A percentile compares a stretch with the other conserved stretches of the same genome.
phyloP scores from a whole-genome alignment of 306 rosid species.

The Medicago ruthenica region DNA sequence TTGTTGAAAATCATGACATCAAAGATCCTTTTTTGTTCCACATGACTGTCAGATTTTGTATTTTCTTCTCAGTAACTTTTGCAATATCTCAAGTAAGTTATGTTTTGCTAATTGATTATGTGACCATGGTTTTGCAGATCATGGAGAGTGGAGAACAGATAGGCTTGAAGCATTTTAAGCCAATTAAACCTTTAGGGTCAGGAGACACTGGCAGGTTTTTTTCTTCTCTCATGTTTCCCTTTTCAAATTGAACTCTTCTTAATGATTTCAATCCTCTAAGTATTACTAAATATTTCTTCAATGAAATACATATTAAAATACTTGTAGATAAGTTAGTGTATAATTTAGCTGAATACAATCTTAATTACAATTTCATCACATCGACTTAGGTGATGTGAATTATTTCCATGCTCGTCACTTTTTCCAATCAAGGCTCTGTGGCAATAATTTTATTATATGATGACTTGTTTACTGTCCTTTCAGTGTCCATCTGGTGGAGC shows the following conservation, averaged over 20 bases:
- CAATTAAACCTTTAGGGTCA: conserved; percentile 86
- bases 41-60: conserved; percentile 17
- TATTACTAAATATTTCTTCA: conserved; percentile 2
- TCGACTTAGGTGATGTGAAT: conserved; percentile 19
- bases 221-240: conserved; percentile 4
- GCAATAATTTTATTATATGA: conserved; percentile 1
- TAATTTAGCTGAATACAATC: conserved; percentile 25
- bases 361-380: conserved; percentile 2
- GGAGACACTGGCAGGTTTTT: conserved; percentile 97
- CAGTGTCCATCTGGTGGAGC: conserved; percentile 87
- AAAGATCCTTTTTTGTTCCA: conserved; percentile 15
- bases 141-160: conserved; percentile 75
- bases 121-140: conserved; percentile 63
- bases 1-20: conserved; percentile 9
- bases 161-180: conserved; percentile 86
- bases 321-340: neutral
- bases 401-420: neutral
- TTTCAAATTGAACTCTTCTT: neutral
- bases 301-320: conserved; percentile 13
- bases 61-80: conserved; percentile 28
- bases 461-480: conserved; percentile 21
- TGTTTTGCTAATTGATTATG: conserved; percentile 40
- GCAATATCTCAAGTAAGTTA: neutral
- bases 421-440: conserved; percentile 8
- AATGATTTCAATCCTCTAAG: neutral